phyloP scores from a whole-genome alignment of 371 early-diverging fungal genomes.

The Lichtheimia ramosa region DNA sequence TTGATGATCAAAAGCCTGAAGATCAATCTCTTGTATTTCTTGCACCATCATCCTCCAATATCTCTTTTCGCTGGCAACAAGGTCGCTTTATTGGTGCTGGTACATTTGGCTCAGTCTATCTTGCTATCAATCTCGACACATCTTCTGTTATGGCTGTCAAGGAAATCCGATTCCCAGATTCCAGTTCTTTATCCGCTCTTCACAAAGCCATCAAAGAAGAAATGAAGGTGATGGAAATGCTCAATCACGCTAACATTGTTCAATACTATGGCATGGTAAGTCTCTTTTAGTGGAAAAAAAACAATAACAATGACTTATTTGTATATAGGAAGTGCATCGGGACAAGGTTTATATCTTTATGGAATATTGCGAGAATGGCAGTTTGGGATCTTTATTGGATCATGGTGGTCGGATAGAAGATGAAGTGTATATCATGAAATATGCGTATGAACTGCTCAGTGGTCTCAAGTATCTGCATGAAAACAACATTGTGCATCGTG shows the following conservation, averaged over 20 bases:
- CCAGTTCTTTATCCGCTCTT: slow-evolving; percentile 63
- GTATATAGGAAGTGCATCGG: slow-evolving; percentile 76
- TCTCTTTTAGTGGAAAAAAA: background rate
- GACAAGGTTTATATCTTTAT: slow-evolving; percentile 92
- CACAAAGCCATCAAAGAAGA: slow-evolving; percentile 83
- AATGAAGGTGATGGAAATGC: slow-evolving; percentile 89
- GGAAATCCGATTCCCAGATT: slow-evolving; percentile 87
- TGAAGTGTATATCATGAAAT: slow-evolving; percentile 71
- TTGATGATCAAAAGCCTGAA: slow-evolving; percentile 77
- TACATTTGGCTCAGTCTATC: slow-evolving; percentile 84
- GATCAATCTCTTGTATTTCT: slow-evolving; percentile 77
- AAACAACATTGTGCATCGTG: slow-evolving; percentile 88
- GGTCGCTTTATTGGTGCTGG: slow-evolving; percentile 89
- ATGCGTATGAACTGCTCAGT: slow-evolving; percentile 83
- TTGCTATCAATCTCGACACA: slow-evolving; percentile 82
- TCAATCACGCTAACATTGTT: slow-evolving; percentile 89
- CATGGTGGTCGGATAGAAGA: slow-evolving; percentile 81
- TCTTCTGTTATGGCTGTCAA: slow-evolving; percentile 93
- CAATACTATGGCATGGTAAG: slow-evolving; percentile 81
- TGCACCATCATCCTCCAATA: slow-evolving; percentile 73
- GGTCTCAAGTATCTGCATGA: slow-evolving; percentile 91
- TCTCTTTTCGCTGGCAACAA: slow-evolving; percentile 85
- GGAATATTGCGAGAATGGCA: slow-evolving; percentile 91
- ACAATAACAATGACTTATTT: background rate
- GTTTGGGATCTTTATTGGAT: slow-evolving; percentile 74